phyloP scores from a whole-genome alignment of 2,329 filamentous ascomycete species.

The Domatiomyces globalis region DNA sequence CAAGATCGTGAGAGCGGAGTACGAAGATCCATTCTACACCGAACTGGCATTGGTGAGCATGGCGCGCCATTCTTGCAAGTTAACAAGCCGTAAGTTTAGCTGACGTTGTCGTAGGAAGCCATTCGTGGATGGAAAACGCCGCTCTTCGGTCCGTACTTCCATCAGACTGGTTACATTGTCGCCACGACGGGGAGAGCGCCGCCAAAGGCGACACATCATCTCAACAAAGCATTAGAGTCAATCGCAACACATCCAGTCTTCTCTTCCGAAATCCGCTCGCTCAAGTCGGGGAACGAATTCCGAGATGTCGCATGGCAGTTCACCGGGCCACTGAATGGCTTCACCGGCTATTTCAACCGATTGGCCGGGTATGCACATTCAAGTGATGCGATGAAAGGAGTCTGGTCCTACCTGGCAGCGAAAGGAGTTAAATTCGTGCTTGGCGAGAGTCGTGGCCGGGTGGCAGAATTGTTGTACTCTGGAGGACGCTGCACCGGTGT shows the following conservation, averaged over 20 bases:
- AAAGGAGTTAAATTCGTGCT: slow-evolving; percentile 37
- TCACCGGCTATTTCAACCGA: slow-evolving; percentile 46
- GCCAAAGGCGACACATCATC: slow-evolving; percentile 15
- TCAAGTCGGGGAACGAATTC: slow-evolving; percentile 35
- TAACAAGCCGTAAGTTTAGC: background rate
- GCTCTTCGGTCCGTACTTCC: slow-evolving; percentile 32
- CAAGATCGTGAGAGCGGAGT: slow-evolving; percentile 28
- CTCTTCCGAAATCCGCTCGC: slow-evolving; percentile 20
- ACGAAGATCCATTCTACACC: slow-evolving; percentile 18
- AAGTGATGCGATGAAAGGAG: slow-evolving; percentile 34
- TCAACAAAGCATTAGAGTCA: slow-evolving; percentile 23
- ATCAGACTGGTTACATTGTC: slow-evolving; percentile 31
- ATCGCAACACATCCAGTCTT: slow-evolving; percentile 25
- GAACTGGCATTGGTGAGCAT: slow-evolving; percentile 14
- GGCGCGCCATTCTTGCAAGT: background rate
- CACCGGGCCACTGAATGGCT: slow-evolving; percentile 36
- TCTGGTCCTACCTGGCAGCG: slow-evolving; percentile 38
- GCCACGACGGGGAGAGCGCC: slow-evolving; percentile 27
- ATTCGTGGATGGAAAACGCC: slow-evolving; percentile 31
- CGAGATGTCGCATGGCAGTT: slow-evolving; percentile 32
- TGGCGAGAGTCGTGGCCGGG: slow-evolving; percentile 26
- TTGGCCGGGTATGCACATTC: slow-evolving; percentile 44
- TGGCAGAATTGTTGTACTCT: slow-evolving; percentile 27
- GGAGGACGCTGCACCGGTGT: slow-evolving; percentile 26
- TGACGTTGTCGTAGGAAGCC: slow-evolving; percentile 19